A percentile compares a stretch with the other conserved stretches of the same genome.
Conservation (phyloP, 2,329 filamentous ascomycete genomes). For the Helminthosporium solani region DNA sequence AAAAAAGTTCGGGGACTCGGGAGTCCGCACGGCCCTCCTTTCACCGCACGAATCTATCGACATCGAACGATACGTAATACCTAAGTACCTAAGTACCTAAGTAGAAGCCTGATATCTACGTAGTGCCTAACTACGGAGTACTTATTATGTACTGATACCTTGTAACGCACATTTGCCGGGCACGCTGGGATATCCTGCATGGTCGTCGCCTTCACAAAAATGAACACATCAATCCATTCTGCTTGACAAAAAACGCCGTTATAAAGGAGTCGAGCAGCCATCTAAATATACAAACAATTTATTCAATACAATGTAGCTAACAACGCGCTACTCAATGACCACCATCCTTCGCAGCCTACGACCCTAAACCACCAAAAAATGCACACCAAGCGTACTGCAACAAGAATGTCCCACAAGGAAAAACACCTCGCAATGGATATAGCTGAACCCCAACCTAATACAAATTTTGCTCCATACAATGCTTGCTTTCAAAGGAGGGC, state of each 20-base stretch:
- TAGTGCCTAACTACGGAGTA: too few species aligned
- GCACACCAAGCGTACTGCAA: not conserved
- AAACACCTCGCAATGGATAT: constrained; percentile 32
- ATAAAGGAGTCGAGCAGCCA: not conserved
- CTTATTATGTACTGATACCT: too few species aligned
- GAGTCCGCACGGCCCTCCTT: not conserved
- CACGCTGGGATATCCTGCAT: too few species aligned
- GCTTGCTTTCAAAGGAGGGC: constrained; percentile 24
- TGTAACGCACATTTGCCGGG: too few species aligned
- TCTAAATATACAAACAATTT: not conserved
- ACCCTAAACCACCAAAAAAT: constrained; percentile 1
- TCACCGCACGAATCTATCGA: not conserved
- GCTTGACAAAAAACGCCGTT: not conserved
- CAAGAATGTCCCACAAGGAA: constrained; percentile 15
- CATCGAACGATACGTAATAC: not conserved
- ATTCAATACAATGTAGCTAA: not conserved
- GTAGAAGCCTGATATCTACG: too few species aligned
- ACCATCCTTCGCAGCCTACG: not conserved
- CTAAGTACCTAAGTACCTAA: not conserved
- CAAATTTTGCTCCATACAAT: constrained; percentile 40
- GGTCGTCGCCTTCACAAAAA: too few species aligned
- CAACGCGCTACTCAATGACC: not conserved
- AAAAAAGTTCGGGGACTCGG: not conserved
- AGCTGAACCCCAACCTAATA: constrained; percentile 19
- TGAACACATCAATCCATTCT: too few species aligned